Base-by-base conservation (phyloP, 352 stramenopile species). In the Peronospora tabacina region DNA sequence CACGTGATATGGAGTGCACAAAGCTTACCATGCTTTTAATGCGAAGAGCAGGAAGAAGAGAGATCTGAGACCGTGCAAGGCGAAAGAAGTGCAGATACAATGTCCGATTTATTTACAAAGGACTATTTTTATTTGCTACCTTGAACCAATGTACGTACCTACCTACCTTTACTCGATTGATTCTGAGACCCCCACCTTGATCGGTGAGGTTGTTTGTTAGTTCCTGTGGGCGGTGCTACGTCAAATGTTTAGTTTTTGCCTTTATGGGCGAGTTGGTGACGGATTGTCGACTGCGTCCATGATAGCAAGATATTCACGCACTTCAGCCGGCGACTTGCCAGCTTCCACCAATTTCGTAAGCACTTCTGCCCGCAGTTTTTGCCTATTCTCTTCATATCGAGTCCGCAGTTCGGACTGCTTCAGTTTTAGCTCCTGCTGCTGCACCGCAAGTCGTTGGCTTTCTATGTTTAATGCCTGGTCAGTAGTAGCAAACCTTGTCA, bases 381-480 rank as follows among this genome's bases (percentile, higher is more conserved):
- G 61, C n/a, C 43, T 47, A 26, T 50, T 55, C 20, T 74, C 55
- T 13, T 70, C 58, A 43, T 78, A 61, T 29, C 59, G 54, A 12
- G 58, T 47, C 7, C 64, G 45, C 20, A 82, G 37, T 32, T 76
- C 65, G 1, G 29, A 62, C 49, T 72, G 62, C 33, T 70, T 72
- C 13, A 79, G 42, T 19, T 66, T 64, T 16, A 84, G 54, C 44
- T 81, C 65, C 20, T 65, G 67, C 47, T 70, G 64, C n/a, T 64
- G 47, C 3, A 81, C 53, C 11, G 54, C 58, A 24, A 84, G 54
- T 17, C 62, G 61, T 26, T 77, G 59, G 16, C 57, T 66, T 37
- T 81, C 72, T 11, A 82, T 15, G 6, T 53, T 49, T 29, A 77
- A 35, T 15, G 15, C 24, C 17, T 62, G 36, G 1, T 58, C 52